Base-by-base conservation (phyloP, 192 early-diverging fungal genomes). In the Coemansia umbellata region DNA sequence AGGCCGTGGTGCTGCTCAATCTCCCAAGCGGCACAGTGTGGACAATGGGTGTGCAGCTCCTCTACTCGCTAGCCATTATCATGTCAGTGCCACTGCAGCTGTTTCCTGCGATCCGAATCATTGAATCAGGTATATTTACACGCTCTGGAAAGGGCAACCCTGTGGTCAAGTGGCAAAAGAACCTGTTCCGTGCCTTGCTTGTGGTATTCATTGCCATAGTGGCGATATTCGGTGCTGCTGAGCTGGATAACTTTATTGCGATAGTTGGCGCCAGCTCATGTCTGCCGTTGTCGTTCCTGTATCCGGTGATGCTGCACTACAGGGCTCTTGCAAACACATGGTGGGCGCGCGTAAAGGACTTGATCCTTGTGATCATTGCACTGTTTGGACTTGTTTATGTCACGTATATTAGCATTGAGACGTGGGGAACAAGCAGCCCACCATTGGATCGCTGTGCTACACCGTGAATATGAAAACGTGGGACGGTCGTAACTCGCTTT, bases 51-150 rank as follows among this genome's bases (percentile, higher is more conserved):
- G 78, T 97, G 35, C 91, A 97, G 67, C 78, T 82, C 39, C 59
- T 97, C 6, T 97, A 98, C 65, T 87, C 90, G 27, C 69, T 96
- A 40, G 93, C 95, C 18, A 98, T 98, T 55, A 84, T 92, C 74
- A 78, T 96, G 22, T 93, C 92, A 8, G 93, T 95, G 41, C 95
- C 95, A 2, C 75, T 98, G 31, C 88, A 89, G 40, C 79, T 94
- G 41, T 98, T 96, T 72, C 93, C 95, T 0, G 88, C 91, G 7
- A 91, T 95, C 54, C 87, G 91, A 50, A 98, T 98, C 61, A 86
- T 87, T 50, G 93, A 97, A 58, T 85, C 84, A 31, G 91, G 82
- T 14, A 37, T 95, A n/a, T 95, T 94, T 48, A 73, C 83, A 8
- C 74, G 82, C 58, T 88, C 87, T 18, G 94, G 94, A 44, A 95